Evolutionary conservation across 257 asterid species (phyloP), one percentile per base, ranked within the genome.

Genomic region (Primulina huaijiensis): DNA sequence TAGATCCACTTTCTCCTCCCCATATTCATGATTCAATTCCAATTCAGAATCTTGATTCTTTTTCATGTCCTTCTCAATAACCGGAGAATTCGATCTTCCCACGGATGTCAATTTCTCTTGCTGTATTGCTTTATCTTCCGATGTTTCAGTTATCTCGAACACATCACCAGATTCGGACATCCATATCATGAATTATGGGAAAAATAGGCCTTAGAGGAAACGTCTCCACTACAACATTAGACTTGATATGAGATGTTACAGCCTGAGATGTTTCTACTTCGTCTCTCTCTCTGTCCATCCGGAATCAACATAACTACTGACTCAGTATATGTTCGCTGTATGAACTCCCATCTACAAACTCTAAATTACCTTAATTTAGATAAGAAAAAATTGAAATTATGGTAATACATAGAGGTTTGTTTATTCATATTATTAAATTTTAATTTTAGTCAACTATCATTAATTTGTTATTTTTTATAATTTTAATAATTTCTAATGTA

Each of bases 141-240:
- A 53, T 52, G 72, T 69, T 70, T 66, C 71, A 74, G 53, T 52
- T 74, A 66, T 20, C 69, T 75, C 74, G 50, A n/a, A 66, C 33
- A 71, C 59, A 46, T 79, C 76, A 75, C 67, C 80, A 55, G 78
- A 71, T 69, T 63, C 80, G 70, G 70, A 63, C 86, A 69, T 71
- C 85, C 70, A 71, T 62, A 62, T 50, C 73, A 60, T 73, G 59
- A 66, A 76, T 65, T 55, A 72, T 68, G 75, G 43, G 75, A 31
- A 83, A 73, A 60, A 88, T 73, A 16, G 96, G 89, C 72, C 82
- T 77, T 34, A 82, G 50, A 3, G 97, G 97, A 81, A 92, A 92
- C 64, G 76, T 87, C 83, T 92, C 98, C 76, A 90, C 96, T 14
- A 76, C 75, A 61, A 82, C 75, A 67, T 80, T 65, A 30, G 81